phyloP scores from a whole-genome alignment of 1,139 yeast species.

The Hemisphaericaspora xylofermentans region DNA sequence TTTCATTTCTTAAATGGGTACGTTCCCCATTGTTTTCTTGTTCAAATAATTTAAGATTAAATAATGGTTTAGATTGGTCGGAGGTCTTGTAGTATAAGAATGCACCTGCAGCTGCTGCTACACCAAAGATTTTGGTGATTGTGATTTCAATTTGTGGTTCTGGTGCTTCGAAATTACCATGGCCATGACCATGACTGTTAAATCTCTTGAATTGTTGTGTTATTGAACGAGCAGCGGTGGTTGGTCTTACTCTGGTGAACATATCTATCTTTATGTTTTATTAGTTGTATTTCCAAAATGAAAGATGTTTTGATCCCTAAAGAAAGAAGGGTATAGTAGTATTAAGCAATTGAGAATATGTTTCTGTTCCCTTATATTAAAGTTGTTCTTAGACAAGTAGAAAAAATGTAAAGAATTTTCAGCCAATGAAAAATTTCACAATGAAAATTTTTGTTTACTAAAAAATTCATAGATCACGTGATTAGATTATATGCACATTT shows the following conservation, averaged over 20 bases:
- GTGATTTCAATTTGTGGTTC: conserved; percentile 33
- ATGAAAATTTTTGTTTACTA: conserved; percentile 1
- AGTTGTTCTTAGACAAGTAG: neutral
- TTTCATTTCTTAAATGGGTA: conserved; percentile 37
- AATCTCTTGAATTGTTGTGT: conserved; percentile 26
- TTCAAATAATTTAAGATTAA: conserved; percentile 38
- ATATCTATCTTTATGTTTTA: conserved; percentile 5
- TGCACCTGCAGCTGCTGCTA: conserved; percentile 42
- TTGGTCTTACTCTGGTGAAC: conserved; percentile 11
- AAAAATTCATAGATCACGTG: conserved; percentile 3
- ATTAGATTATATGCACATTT: neutral
- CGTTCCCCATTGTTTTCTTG: conserved; percentile 37
- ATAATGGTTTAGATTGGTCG: conserved; percentile 37
- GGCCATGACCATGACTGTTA: conserved; percentile 32
- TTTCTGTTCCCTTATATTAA: neutral
- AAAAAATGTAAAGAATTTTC: neutral
- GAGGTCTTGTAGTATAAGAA: conserved; percentile 41
- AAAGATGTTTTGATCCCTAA: neutral
- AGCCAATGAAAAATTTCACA: conserved; percentile 6
- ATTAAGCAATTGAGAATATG: too few species aligned
- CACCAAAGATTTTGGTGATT: conserved; percentile 41
- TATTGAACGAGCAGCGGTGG: conserved; percentile 9
- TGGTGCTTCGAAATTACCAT: conserved; percentile 19
- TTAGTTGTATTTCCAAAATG: neutral
- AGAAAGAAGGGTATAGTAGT: neutral